Evolutionary conservation across 768 basidiomycete genomes (phyloP), one percentile per base, ranked within the genome.

Genomic region (Phaeotremella skinneri): DNA sequence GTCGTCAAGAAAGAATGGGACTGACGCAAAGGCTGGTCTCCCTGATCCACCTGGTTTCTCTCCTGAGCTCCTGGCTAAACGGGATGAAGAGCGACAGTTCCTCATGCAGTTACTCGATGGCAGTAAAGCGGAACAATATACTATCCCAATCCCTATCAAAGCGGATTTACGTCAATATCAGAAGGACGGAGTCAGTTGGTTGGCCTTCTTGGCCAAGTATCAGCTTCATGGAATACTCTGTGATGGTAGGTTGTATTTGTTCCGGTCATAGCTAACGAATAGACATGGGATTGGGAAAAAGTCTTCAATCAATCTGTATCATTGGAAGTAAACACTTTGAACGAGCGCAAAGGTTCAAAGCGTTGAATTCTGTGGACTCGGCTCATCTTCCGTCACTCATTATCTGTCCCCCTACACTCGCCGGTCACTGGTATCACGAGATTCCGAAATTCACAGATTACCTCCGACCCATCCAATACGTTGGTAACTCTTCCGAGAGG

Each of bases 241-340:
- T 73, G 96, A 99, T 70, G 96, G 94, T 91, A 68, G 63, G 83
- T 74, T 6, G 30, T 32, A 30, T 17, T 6, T 42, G 47, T 13
- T 2, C 9, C 26, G 0, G 0, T 37, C 32, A 48, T 21, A 55
- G 60, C 56, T 56, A 52, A 57, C 56, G 43, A 41, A n/a, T 67
- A 98, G 94, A 99, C 73, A 99, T 98, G 94, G 96, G 96, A 57
- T 85, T 99, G 6, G 96, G 96, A 6, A 99, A 99, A 80, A 97
- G 93, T 1, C 79, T 98, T 16, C 96, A 99, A 76, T 92, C 94
- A 0, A 98, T 99, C 69, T 94, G 92, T 70, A 98, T 99, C 64
- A 80, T 99, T 29, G 88, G 91, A 1, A 87, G 91, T 79, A 98
- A 93, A 77, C 91, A 94, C 68, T 82, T 85, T 69, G 96, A 99